A percentile compares a stretch with the other conserved stretches of the same genome.
Evolutionary conservation across 2,329 filamentous ascomycete species (phyloP).

Genomic region (Orbilia brochopaga): DNA sequence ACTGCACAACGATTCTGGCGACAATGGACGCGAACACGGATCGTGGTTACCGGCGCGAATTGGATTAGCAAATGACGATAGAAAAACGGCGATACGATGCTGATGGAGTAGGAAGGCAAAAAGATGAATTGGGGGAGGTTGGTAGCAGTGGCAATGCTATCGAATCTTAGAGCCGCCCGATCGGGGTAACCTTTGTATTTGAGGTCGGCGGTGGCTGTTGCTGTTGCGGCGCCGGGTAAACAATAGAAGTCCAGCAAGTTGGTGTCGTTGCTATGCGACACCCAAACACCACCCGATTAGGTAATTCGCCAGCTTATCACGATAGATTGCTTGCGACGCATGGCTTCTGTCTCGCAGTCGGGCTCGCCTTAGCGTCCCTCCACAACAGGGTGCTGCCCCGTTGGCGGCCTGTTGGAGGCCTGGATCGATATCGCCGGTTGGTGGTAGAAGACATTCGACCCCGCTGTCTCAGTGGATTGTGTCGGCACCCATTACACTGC

Average conservation of each 20-base stretch:
- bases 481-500: conserved; percentile 6
- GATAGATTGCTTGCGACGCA: not conserved
- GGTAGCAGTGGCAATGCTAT: conserved; percentile 19
- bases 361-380: not conserved
- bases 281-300: conserved; percentile 11
- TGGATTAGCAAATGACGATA: not conserved
- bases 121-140: conserved; percentile 6
- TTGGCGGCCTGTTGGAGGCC: not conserved
- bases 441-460: not conserved
- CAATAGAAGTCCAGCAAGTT: conserved; percentile 8
- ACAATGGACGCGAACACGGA: not conserved
- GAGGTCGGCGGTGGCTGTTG: conserved; percentile 22
- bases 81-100: not conserved
- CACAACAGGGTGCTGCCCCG: not conserved
- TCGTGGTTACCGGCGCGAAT: not conserved
- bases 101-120: conserved; percentile 1
- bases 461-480: conserved; percentile 1
- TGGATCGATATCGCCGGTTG: not conserved
- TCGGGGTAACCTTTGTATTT: conserved; percentile 43
- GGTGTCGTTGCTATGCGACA: conserved; percentile 47
- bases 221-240: conserved; percentile 42
- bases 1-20: not conserved
- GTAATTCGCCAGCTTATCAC: not conserved
- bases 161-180: conserved; percentile 23
- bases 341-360: conserved; percentile 1